Conservation (phyloP, 441 rosid species). For the Aleurites moluccanus region DNA sequence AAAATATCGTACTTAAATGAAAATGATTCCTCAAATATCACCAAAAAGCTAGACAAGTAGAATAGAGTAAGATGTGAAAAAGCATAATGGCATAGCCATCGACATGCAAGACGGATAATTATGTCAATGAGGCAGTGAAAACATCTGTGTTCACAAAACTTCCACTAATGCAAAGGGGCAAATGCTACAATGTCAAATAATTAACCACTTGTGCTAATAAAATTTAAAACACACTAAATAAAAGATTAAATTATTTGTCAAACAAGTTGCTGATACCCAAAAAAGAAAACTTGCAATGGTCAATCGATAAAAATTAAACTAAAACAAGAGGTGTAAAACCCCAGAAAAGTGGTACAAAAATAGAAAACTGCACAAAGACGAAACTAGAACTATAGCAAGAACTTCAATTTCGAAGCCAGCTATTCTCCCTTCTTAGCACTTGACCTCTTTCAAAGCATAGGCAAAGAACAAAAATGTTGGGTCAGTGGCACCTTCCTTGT, state of each 20-base stretch:
- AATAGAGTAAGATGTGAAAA: no score
- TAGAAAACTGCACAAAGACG: conserved; percentile 11
- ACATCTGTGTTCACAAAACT: background rate
- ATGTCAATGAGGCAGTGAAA: background rate
- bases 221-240: background rate
- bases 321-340: conserved; percentile 16
- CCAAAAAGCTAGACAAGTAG: no score
- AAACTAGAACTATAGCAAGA: conserved; percentile 33
- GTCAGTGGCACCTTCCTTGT: conserved; percentile 91
- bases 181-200: background rate
- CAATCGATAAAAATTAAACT: conserved; percentile 6
- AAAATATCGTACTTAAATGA: no score
- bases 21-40: no score
- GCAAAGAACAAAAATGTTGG: conserved; percentile 94
- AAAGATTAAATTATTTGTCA: conserved; percentile 18
- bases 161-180: background rate
- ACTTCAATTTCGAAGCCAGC: conserved; percentile 28
- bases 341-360: conserved; percentile 16
- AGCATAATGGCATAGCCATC: no score
- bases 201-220: background rate
- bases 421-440: conserved; percentile 54
- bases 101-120: no score
- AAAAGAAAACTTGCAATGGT: background rate
- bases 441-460: conserved; percentile 85
- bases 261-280: conserved; percentile 11